Evolutionary conservation across 306 rosid species (phyloP), one percentile per base, ranked within the genome.

Genomic region (Crotalaria pallida): DNA sequence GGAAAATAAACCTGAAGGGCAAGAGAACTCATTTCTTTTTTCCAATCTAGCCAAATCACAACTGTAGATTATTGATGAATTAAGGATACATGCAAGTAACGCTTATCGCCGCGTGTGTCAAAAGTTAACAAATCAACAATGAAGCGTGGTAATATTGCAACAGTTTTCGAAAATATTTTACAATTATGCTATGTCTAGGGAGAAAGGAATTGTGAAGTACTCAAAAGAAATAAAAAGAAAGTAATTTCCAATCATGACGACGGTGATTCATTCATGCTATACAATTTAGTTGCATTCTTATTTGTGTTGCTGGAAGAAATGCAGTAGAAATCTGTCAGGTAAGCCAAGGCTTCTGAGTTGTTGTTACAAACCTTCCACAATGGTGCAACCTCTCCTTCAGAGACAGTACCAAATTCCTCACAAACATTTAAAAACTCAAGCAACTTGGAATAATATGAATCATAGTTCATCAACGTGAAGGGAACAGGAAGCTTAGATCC

Each of bases 401-500:
- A 78, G 55, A 90, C 80, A 38, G 96, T 88, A 49, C 98, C 98
- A 91, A 87, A 84, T 19, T 44, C 76, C 82, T 85, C 88, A 63
- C 97, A 93, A 50, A 76, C 85, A 22, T 75, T 58, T 6, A 93
- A 83, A 75, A 93, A 90, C 40, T 87, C 84, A 0, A 93, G 91
- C 21, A 93, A 75, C 78, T 88, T 93, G 5, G 87, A 88, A 60
- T 90, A 93, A 76, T 75, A 88, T 1, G 96, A 87, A 44, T 90
- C 92, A 12, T 93, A 93, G 79, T 93, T 93, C 98, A 90, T 90
- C 85, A 93, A 60, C 50, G 90, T 63, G 74, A 88, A 78, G 22
- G 97, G 98, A 73, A 93, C 71, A 6, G 92, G 94, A 80, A 79
- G 75, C 77, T 85, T 56, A 8, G 98, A 87, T 40, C 98, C 98